Percentiles rank a stretch among this genome's conserved stretches.
phyloP scores from a whole-genome alignment of 192 early-diverging fungal genomes.

The Spinellus fusiger region DNA sequence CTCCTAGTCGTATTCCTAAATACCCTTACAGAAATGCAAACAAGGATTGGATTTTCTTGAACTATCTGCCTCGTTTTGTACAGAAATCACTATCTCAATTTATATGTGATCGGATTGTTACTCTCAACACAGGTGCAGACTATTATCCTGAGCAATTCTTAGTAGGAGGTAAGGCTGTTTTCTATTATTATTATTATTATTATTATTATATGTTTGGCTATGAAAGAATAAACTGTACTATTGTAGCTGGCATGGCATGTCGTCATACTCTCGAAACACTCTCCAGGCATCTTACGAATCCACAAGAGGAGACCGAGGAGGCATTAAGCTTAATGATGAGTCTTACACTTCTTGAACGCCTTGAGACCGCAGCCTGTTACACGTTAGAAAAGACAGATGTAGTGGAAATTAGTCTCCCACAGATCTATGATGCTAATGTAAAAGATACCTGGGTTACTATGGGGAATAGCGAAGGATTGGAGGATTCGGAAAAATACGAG shows the following conservation, averaged over 20 bases:
- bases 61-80: constrained; percentile 29
- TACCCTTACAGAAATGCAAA: constrained; percentile 41
- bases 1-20: constrained; percentile 33
- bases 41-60: constrained; percentile 31
- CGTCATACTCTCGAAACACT: constrained; percentile 10
- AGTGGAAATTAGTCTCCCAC: constrained; percentile 34
- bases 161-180: constrained; percentile 33
- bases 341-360: constrained; percentile 31
- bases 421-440: constrained; percentile 40
- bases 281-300: constrained; percentile 3
- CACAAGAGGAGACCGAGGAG: not conserved
- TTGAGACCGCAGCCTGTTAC: constrained; percentile 21
- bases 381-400: constrained; percentile 2
- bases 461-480: constrained; percentile 27
- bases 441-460: constrained; percentile 42
- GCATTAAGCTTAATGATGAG: constrained; percentile 26
- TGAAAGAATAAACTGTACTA: not conserved
- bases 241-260: constrained; percentile 16
- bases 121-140: constrained; percentile 33
- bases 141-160: constrained; percentile 48
- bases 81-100: constrained; percentile 38
- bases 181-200: not conserved
- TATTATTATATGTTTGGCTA: not conserved
- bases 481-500: constrained; percentile 23
- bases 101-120: constrained; percentile 36